Conservation (phyloP, 257 asterid genomes). For the Capsicum baccatum region DNA sequence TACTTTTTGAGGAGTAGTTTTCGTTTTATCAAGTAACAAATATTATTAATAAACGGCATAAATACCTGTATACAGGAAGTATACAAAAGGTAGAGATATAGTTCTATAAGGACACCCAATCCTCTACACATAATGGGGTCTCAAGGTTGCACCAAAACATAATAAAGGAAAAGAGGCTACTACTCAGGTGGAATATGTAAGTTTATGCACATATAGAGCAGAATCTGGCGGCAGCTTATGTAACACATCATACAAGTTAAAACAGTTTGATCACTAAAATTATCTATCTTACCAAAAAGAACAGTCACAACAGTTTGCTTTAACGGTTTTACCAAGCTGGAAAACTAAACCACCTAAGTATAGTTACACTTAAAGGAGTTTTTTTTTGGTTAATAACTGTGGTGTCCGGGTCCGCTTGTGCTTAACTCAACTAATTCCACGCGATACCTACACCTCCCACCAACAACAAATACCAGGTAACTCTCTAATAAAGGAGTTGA, state of each 20-base stretch:
- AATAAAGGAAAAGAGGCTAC: constrained; percentile 15
- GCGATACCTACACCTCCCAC: no score
- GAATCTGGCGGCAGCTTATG: neutral
- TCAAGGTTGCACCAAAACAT: constrained; percentile 9
- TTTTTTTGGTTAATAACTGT: no score
- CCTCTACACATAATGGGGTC: neutral
- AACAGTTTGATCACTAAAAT: constrained; percentile 10
- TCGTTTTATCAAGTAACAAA: neutral
- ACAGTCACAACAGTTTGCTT: constrained; percentile 6
- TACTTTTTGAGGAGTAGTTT: no score
- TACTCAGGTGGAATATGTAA: neutral
- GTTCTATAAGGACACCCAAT: neutral
- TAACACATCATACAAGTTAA: constrained; percentile 9
- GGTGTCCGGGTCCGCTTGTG: no score
- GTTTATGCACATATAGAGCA: constrained; percentile 15
- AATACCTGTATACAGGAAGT: neutral
- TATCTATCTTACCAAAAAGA: neutral
- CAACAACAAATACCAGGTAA: no score
- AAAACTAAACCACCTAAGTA: constrained; percentile 1
- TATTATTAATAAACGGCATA: neutral
- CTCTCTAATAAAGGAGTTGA: neutral
- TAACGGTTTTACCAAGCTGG: constrained; percentile 9
- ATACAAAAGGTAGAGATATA: neutral
- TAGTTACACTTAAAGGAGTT: no score
- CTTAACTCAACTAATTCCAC: no score